These are phyloP conservation scores for Colletotrichum siamense DNA, from an alignment of 2,329 filamentous ascomycete species.

Conservation along the genomic window DNA sequence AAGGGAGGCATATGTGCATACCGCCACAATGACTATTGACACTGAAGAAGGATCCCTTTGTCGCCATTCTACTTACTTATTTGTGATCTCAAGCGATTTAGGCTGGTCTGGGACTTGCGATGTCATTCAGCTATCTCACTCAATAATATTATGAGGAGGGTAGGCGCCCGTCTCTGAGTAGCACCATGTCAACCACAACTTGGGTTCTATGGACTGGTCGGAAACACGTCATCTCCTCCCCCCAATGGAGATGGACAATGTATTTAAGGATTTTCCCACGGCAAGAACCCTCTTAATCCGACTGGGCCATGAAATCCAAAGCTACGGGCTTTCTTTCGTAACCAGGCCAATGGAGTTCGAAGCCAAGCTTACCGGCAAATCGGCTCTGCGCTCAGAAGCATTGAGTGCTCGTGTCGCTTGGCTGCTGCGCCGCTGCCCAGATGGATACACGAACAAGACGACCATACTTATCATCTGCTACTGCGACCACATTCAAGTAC, in stretches of 20 bases:
- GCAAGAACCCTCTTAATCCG: neutral
- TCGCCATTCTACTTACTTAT: neutral
- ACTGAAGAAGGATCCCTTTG: neutral
- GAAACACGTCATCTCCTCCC: neutral
- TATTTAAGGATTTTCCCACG: neutral
- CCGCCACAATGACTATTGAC: neutral
- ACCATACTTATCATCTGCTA: neutral
- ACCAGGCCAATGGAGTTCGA: neutral
- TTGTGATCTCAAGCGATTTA: neutral
- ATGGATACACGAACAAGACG: neutral
- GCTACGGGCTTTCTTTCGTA: neutral
- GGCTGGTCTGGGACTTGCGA: rapidly evolving
- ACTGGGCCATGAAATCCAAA: neutral
- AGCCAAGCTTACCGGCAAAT: neutral
- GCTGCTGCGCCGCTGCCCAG: slow-evolving; percentile 6
- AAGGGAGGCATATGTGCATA: slow-evolving; percentile 8
- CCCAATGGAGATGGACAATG: neutral
- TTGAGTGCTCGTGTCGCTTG: neutral
- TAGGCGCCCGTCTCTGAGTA: neutral
- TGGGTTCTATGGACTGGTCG: neutral
- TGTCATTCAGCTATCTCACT: neutral
- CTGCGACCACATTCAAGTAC: neutral
- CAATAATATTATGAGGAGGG: neutral
- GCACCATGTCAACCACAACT: neutral
- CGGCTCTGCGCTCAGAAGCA: neutral